Percentiles rank a stretch among this genome's conserved stretches.
These are phyloP conservation scores for Rhazya stricta DNA, from an alignment of 257 asterid genomes.

Conservation along the genomic window DNA sequence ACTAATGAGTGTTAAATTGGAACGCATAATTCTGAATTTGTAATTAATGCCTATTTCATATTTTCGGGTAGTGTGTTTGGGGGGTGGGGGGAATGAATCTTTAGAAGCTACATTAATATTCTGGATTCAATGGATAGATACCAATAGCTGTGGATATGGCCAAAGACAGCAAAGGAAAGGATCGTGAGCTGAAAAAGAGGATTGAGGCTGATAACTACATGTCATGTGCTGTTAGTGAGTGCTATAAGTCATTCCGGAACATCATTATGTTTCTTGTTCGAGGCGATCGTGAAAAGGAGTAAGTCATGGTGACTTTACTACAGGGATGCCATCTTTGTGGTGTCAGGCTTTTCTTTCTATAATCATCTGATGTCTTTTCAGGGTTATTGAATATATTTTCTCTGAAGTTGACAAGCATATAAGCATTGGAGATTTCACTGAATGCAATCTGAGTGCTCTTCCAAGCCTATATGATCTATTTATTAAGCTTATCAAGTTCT, in stretches of 20 bases:
- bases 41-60: background rate
- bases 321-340: background rate
- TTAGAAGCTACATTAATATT: background rate
- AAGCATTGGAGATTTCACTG: conserved; percentile 48
- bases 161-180: conserved; percentile 92
- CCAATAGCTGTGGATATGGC: conserved; percentile 99
- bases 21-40: background rate
- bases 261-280: conserved; percentile 64
- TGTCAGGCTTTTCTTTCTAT: background rate
- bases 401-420: conserved; percentile 82
- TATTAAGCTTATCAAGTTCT: conserved; percentile 81
- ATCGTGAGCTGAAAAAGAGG: conserved; percentile 84
- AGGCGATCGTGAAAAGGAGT: conserved; percentile 74
- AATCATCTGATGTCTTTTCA: conserved; percentile 25
- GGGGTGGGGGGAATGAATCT: background rate
- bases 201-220: conserved; percentile 70
- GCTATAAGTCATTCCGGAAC: conserved; percentile 89
- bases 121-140: conserved; percentile 44
- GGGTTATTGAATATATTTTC: conserved; percentile 84
- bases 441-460: conserved; percentile 76
- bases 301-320: conserved; percentile 26
- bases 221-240: conserved; percentile 93
- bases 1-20: background rate
- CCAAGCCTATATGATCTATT: conserved; percentile 84
- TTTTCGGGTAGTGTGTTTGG: background rate